These are phyloP conservation scores for Neolentinus lepideus DNA, from an alignment of 1,284 basidiomycete genomes.

Conservation along the genomic window DNA sequence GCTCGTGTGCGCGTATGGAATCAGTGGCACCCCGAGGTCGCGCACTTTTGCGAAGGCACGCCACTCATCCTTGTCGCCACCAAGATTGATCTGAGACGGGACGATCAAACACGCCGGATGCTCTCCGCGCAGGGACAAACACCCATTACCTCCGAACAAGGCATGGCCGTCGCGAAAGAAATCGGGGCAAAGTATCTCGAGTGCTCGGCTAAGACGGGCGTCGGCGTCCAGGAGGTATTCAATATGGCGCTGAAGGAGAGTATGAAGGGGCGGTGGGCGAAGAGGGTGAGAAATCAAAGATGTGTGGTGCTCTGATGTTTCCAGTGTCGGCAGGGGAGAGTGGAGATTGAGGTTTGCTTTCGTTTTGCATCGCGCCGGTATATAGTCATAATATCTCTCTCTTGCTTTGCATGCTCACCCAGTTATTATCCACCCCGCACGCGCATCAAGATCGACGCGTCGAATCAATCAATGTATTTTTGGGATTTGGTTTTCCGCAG, in stretches of 20 bases:
- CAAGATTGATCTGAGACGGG: conserved; percentile 87
- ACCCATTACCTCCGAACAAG: conserved; percentile 80
- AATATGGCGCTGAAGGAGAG: conserved; percentile 85
- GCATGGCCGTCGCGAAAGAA: conserved; percentile 75
- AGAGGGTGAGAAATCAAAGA: conserved; percentile 63
- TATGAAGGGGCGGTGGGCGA: conserved; percentile 69
- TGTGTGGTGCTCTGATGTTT: conserved; percentile 50
- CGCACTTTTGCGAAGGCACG: conserved; percentile 93
- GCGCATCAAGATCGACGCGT: not conserved
- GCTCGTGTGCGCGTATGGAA: no score
- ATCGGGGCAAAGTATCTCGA: conserved; percentile 96
- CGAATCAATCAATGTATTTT: not conserved
- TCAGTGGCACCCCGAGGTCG: conserved; percentile 96
- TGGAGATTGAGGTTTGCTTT: not conserved
- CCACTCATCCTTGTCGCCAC: conserved; percentile 92
- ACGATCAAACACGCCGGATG: conserved; percentile 87
- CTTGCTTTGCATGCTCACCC: not conserved
- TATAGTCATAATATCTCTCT: not conserved
- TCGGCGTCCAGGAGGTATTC: conserved; percentile 91
- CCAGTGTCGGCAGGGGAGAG: not conserved
- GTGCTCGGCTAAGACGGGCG: conserved; percentile 89
- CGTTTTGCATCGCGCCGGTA: not conserved
- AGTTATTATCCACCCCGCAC: not conserved
- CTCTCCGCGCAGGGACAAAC: conserved; percentile 86
- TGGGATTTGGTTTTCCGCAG: not conserved